Evolutionary conservation across 371 early-diverging fungal genomes (phyloP).

Genomic region (Lichtheimia ramosa): DNA sequence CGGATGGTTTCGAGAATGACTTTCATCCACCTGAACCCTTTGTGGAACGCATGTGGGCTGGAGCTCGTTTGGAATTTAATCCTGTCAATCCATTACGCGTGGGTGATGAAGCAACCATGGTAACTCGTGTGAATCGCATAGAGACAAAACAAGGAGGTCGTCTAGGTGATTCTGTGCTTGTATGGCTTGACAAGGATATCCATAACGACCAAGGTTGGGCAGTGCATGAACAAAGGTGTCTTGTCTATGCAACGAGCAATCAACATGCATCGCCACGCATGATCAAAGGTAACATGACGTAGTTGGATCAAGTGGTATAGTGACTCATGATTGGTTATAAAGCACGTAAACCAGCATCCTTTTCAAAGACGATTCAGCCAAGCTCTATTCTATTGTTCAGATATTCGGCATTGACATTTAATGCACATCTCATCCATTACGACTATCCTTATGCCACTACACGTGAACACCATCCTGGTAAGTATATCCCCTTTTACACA

Average conservation of each 20-base stretch:
- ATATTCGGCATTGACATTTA: constrained; percentile 85
- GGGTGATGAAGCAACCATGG: constrained; percentile 62
- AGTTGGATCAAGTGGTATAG: too few species aligned
- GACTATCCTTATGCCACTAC: constrained; percentile 68
- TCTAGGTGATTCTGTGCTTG: constrained; percentile 67
- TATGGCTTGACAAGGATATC: constrained; percentile 64
- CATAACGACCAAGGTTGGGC: constrained; percentile 64
- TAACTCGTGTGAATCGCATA: constrained; percentile 52
- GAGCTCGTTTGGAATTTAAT: constrained; percentile 67
- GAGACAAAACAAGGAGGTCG: constrained; percentile 48
- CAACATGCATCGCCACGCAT: constrained; percentile 5
- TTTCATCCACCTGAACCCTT: constrained; percentile 80
- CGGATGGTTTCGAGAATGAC: constrained; percentile 78
- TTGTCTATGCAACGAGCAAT: constrained; percentile 64
- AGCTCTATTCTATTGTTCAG: constrained; percentile 73
- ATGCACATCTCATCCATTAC: constrained; percentile 84
- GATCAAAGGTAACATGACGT: not conserved
- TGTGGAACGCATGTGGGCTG: constrained; percentile 84
- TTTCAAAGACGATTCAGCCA: constrained; percentile 53
- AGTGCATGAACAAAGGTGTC: constrained; percentile 66
- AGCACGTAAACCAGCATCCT: constrained; percentile 43
- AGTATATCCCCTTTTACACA: not conserved
- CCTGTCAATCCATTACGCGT: constrained; percentile 59
- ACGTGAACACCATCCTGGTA: constrained; percentile 72
- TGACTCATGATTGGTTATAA: too few species aligned